Evolutionary conservation across 345 rosid genomes (phyloP), one percentile per base, ranked within the genome.

Genomic region (Acer campestre): DNA sequence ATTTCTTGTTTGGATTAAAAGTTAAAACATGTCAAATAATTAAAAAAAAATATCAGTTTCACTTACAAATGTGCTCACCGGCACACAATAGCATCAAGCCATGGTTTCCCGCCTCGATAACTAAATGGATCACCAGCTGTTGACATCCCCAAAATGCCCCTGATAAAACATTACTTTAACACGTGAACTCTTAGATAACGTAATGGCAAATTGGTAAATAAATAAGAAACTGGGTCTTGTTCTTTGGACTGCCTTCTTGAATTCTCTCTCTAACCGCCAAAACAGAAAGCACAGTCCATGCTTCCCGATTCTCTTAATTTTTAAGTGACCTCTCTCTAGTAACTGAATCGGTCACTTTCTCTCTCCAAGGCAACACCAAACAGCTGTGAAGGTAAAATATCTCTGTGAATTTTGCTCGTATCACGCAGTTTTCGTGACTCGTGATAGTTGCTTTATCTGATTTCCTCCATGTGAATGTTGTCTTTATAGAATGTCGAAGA

Each of bases 261-360:
- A 77, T 80, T 73, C 80, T 44, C 40, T 14, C 44, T 74, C 59
- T 35, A 76, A 79, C 83, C 76, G 83, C 85, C 80, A 83, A 73
- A 82, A 83, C 80, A 64, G 67, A 53, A 71, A 66, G 13, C 68
- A 29, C 49, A 25, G 68, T 29, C 29, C 58, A n/a, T 42, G 64
- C 77, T 61, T 66, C 65, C 49, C 53, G 13, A 38, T 61, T 74
- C 76, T 77, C 80, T 61, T 4, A 9, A 10, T 14, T 17, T 59
- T 71, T 38, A 2, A 63, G 56, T 44, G 56, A 23, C 49, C 61
- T 55, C 23, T 48, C 64, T 73, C 62, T 18, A 42, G 22, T 63
- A 55, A 73, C 58, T 44, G 25, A 73, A 17, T 73, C 58, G 9
- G 31, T 48, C 64, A 16, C 79, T 48, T 18, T 59, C 69, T 58